Base-by-base conservation (phyloP, 139 green algal genomes). In the Nannochloris sp. region DNA sequence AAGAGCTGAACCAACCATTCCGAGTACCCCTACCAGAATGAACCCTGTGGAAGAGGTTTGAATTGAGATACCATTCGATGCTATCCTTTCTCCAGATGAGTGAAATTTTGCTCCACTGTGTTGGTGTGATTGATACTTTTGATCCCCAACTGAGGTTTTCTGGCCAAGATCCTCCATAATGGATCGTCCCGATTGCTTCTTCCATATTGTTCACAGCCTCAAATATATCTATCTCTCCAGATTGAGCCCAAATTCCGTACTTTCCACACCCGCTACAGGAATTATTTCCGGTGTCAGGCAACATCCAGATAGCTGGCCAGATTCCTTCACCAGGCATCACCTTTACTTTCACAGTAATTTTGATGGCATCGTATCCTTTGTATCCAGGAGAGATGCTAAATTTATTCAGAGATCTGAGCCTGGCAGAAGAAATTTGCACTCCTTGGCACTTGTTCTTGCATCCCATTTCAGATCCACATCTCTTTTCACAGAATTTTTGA, bases 291-390 rank as follows among this genome's bases (percentile, higher is more conserved):
- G 6, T 19, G 9, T 61, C 55, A 51, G 65, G 65, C 34, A 71
- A 61, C 50, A 71, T 62, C 65, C 65, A 71, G 25, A 71, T 63
- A 48, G 65, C 65, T 18, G 65, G 65, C 65, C 65, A 71, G 48
- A 71, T 37, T n/a, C 55, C 55, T 46, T 19, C 55, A 23, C 55
- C 55, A 34, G 55, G 55, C 18, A 8, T 34, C n/a, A 61, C 18
- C n/a, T 61, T 61, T 48, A 61, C n/a, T 46, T 21, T 44, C 16
- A 23, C 55, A 23, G 18, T n/a, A 19, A 61, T 21, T 23, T 21
- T 19, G 31, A 61, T 61, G 55, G 18, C n/a, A 54, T n/a, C 18
- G 55, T 61, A 46, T 21, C 55, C 55, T 44, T 61, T 61, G 19
- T n/a, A 44, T 46, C 55, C 55, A 10, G 55, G 55, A 46, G 55